phyloP scores from a whole-genome alignment of 164 flowering plant species.

The Magnolia sinica region DNA sequence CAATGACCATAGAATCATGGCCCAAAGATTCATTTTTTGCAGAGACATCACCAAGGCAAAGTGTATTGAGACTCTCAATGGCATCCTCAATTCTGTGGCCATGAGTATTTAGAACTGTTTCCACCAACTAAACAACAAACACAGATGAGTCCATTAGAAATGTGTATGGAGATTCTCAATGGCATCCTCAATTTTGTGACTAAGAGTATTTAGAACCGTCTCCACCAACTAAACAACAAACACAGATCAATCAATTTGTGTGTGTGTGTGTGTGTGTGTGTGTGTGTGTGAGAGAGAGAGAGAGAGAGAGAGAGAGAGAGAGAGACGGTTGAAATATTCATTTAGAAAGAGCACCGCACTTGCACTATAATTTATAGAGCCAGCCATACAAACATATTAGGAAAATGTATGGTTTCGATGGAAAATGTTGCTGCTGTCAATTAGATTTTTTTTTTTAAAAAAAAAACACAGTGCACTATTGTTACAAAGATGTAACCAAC shows the following conservation, averaged over 20 bases:
- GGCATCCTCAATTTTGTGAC: slow-evolving; percentile 22
- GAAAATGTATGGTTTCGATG: too few species aligned
- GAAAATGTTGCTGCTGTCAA: too few species aligned
- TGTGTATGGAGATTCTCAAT: slow-evolving; percentile 21
- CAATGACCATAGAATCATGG: slow-evolving; percentile 12
- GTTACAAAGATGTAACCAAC: too few species aligned
- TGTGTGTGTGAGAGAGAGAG: neutral
- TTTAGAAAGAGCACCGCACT: neutral
- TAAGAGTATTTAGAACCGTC: slow-evolving; percentile 12
- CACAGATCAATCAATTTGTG: neutral
- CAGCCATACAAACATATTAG: neutral
- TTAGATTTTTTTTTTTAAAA: too few species aligned
- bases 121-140: slow-evolving; percentile 20
- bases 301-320: too few species aligned
- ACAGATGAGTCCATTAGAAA: neutral
- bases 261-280: neutral
- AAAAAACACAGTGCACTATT: too few species aligned
- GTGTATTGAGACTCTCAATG: slow-evolving; percentile 22
- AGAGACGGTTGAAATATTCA: neutral
- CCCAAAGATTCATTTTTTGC: neutral
- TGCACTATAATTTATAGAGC: neutral
- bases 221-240: slow-evolving; percentile 22
- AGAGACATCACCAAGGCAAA: slow-evolving; percentile 12
- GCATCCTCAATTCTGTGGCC: slow-evolving; percentile 22
- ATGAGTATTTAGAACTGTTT: slow-evolving; percentile 15